Conservation (phyloP, 1,139 yeast genomes). For the Yamadazyma conglobata region DNA sequence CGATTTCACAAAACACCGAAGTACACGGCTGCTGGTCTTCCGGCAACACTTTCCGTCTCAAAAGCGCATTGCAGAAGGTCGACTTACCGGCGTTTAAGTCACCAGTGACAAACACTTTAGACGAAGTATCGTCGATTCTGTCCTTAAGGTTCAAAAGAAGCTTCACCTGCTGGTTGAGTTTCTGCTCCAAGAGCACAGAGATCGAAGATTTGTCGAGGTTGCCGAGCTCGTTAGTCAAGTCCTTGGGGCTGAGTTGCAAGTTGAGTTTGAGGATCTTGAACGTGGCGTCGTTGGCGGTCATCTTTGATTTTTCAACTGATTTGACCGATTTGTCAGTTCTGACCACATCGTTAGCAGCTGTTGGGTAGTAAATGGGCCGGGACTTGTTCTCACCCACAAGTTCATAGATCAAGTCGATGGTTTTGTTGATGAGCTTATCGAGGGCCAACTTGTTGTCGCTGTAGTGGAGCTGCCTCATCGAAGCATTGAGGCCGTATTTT, state of each 20-base stretch:
- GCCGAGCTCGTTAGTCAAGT: constrained; percentile 41
- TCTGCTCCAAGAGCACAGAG: constrained; percentile 62
- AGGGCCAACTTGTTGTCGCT: constrained; percentile 63
- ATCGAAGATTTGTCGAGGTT: constrained; percentile 63
- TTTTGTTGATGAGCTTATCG: constrained; percentile 59
- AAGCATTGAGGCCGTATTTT: constrained; percentile 32
- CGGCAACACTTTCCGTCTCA: constrained; percentile 76
- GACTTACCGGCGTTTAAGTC: constrained; percentile 97
- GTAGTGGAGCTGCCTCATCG: constrained; percentile 64
- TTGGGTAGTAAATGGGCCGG: constrained; percentile 68
- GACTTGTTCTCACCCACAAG: constrained; percentile 52
- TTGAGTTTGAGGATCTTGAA: constrained; percentile 64
- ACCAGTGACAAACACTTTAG: constrained; percentile 94
- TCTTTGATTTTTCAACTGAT: constrained; percentile 25
- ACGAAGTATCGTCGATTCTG: constrained; percentile 85
- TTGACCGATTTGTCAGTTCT: constrained; percentile 34
- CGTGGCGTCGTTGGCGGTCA: constrained; percentile 10
- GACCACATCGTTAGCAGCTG: constrained; percentile 46
- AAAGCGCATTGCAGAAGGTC: constrained; percentile 87
- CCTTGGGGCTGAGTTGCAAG: constrained; percentile 50
- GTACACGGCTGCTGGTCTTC: constrained; percentile 99
- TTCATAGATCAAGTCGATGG: constrained; percentile 51
- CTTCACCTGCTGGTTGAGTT: constrained; percentile 55
- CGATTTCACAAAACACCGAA: constrained; percentile 90
- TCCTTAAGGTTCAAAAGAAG: constrained; percentile 75